Percentiles rank a stretch among this genome's conserved stretches.
phyloP scores from a whole-genome alignment of 495 filamentous ascomycete species.

The Penicillium robsamsonii region DNA sequence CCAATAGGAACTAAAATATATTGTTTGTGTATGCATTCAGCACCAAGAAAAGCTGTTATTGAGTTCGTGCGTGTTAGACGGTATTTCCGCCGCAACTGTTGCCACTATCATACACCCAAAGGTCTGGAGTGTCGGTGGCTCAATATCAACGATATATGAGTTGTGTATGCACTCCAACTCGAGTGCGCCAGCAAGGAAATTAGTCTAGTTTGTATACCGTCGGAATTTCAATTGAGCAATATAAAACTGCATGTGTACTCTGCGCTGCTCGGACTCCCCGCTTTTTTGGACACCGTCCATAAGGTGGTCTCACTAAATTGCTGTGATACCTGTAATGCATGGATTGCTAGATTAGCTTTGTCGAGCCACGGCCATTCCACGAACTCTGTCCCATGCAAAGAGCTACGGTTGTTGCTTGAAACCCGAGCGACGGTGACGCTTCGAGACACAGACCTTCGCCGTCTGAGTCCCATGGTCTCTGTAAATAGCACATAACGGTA shows the following conservation, averaged over 20 bases:
- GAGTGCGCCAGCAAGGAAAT: not conserved
- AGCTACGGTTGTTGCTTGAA: slow-evolving; percentile 20
- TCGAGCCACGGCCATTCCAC: slow-evolving; percentile 23
- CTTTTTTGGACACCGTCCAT: slow-evolving; percentile 7
- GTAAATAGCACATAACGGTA: slow-evolving; percentile 20
- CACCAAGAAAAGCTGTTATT: not conserved
- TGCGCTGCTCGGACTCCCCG: not conserved
- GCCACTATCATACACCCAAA: not conserved
- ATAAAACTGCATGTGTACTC: slow-evolving; percentile 14
- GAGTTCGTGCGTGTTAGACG: not conserved
- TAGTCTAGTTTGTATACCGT: slow-evolving; percentile 4
- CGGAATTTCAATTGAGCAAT: slow-evolving; percentile 25
- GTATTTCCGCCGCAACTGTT: not conserved
- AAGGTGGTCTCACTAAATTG: slow-evolving; percentile 14
- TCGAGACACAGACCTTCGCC: slow-evolving; percentile 18
- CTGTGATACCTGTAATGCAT: slow-evolving; percentile 27
- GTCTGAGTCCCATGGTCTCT: slow-evolving; percentile 18
- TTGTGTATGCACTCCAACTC: not conserved
- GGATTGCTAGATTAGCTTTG: slow-evolving; percentile 10
- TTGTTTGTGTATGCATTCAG: not conserved
- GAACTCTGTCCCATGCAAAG: slow-evolving; percentile 18
- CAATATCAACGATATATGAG: no score
- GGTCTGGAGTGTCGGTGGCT: not conserved
- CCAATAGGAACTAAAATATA: not conserved
- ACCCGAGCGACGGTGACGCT: not conserved